Percentiles rank a stretch among this genome's conserved stretches.
Evolutionary conservation across 345 rosid species (phyloP).

Genomic region (Murraya koenigii): DNA sequence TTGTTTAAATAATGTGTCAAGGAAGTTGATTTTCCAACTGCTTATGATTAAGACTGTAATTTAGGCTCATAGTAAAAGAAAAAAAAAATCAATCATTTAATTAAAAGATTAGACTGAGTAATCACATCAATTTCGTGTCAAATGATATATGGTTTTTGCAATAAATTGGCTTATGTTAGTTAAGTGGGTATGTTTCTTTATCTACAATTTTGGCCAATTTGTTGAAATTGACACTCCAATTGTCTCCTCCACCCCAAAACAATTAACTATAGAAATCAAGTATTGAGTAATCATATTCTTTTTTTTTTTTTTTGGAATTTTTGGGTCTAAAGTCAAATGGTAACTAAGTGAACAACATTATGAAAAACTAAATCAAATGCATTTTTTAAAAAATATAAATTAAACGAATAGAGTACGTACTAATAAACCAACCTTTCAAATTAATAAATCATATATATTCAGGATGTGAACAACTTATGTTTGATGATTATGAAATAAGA

Average conservation of each 20-base stretch:
- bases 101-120: background rate
- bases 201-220: background rate
- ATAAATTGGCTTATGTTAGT: background rate
- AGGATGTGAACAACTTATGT: background rate
- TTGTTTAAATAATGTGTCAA: background rate
- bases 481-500: no score
- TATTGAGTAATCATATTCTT: background rate
- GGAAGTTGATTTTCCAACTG: constrained; percentile 22
- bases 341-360: background rate
- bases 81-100: background rate
- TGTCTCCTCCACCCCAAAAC: background rate
- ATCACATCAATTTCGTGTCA: background rate
- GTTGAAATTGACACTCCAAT: constrained; percentile 5
- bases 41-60: background rate
- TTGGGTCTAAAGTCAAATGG: background rate
- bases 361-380: background rate
- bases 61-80: background rate
- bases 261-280: background rate
- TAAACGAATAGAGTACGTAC: no score
- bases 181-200: constrained; percentile 7
- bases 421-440: no score
- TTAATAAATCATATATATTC: no score
- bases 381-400: background rate
- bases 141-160: no score
- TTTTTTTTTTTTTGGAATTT: no score